Percentiles rank a stretch among this genome's conserved stretches.
Evolutionary conservation across 371 early-diverging fungal genomes (phyloP).

Genomic region (Lichtheimia hyalospora): DNA sequence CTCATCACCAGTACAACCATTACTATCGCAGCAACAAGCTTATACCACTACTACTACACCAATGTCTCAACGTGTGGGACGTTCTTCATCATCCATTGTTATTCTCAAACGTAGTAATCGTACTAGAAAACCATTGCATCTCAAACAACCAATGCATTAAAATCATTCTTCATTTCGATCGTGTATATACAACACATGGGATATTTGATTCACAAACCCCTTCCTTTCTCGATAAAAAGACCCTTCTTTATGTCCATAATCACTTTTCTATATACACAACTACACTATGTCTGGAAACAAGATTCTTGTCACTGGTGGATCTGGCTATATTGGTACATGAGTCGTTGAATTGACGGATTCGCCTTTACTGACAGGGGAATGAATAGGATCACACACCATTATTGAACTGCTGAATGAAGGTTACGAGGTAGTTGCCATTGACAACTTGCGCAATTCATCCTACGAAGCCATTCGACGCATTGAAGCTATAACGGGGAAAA

Average conservation of each 20-base stretch:
- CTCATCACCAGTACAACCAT: neutral
- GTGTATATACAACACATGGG: neutral
- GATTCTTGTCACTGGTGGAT: slow-evolving; percentile 54
- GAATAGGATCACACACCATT: slow-evolving; percentile 88
- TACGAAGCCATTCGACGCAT: slow-evolving; percentile 70
- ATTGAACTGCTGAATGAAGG: slow-evolving; percentile 75
- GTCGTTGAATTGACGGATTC: neutral
- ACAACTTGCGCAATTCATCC: slow-evolving; percentile 82
- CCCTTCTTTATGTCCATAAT: neutral
- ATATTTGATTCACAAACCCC: neutral
- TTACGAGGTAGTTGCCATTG: slow-evolving; percentile 76
- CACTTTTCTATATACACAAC: neutral
- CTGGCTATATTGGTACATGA: slow-evolving; percentile 53
- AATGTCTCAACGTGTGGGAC: neutral
- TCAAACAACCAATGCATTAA: neutral
- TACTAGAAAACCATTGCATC: too few species aligned
- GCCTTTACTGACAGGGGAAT: neutral
- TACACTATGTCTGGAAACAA: slow-evolving; percentile 10
- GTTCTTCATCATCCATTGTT: neutral
- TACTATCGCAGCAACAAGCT: too few species aligned
- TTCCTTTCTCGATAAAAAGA: neutral
- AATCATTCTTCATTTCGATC: neutral
- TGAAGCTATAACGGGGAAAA: slow-evolving; percentile 58
- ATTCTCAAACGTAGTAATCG: too few species aligned
- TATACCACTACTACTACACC: too few species aligned